Percentiles rank a stretch among this genome's conserved stretches.
These are phyloP conservation scores for Meredithiella fracta DNA, from an alignment of 2,329 filamentous ascomycete genomes.

Conservation along the genomic window DNA sequence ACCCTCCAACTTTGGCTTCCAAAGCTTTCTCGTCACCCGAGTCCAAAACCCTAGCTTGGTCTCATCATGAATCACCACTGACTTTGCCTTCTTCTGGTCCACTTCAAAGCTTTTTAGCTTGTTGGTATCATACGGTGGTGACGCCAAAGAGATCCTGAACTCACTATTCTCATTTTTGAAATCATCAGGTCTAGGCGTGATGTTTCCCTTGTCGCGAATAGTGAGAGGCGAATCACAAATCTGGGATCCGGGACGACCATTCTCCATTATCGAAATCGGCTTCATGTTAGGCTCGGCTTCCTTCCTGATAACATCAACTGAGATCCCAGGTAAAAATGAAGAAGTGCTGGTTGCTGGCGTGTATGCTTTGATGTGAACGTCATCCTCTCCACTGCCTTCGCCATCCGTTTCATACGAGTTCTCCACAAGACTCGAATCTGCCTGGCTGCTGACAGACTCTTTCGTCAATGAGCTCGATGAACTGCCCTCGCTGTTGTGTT, in stretches of 20 bases:
- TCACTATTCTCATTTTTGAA: not conserved
- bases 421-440: no score
- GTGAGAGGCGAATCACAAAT: constrained; percentile 2
- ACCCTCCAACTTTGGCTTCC: not conserved
- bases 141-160: not conserved
- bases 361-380: not conserved
- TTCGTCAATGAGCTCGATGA: not conserved
- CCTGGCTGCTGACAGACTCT: no score
- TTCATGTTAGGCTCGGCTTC: not conserved
- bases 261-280: not conserved
- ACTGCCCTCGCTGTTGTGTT: not conserved
- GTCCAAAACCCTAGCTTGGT: constrained; percentile 10
- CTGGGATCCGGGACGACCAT: not conserved
- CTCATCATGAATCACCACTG: constrained; percentile 6
- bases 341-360: not conserved
- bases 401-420: not conserved
- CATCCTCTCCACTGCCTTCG: not conserved
- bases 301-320: not conserved
- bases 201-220: constrained; percentile 4
- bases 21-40: constrained; percentile 10
- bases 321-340: not conserved
- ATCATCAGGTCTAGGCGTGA: constrained; percentile 1
- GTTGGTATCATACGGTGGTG: not conserved
- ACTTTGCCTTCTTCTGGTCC: not conserved
- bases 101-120: not conserved